phyloP scores from a whole-genome alignment of 1,284 basidiomycete genomes.

The Puccinia coronata region DNA sequence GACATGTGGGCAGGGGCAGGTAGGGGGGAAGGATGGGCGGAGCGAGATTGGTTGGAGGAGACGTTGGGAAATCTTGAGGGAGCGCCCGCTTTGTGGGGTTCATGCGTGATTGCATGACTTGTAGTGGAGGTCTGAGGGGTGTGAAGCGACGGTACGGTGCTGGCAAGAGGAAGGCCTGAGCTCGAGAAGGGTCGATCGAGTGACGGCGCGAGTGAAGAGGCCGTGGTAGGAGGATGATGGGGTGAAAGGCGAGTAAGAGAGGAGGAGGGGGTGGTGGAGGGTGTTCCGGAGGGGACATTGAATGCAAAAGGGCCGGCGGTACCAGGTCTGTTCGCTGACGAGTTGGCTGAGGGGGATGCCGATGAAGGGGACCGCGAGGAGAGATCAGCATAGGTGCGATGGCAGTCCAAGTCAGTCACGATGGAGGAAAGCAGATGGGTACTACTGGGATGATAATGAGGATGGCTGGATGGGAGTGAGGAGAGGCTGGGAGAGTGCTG shows the following conservation, averaged over 20 bases:
- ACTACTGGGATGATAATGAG: background rate
- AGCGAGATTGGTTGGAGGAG: background rate
- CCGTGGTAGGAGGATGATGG: background rate
- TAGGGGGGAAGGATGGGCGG: background rate
- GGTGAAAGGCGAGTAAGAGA: background rate
- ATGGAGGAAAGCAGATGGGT: background rate
- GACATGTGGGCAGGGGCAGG: constrained; percentile 6
- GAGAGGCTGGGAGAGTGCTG: too few species aligned
- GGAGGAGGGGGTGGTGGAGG: background rate
- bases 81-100: background rate
- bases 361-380: background rate
- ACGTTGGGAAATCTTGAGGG: background rate
- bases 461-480: too few species aligned
- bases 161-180: background rate
- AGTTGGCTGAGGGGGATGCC: background rate
- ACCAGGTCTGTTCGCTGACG: background rate
- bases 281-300: constrained; percentile 6
- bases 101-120: constrained; percentile 13
- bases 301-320: constrained; percentile 31
- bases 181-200: constrained; percentile 8
- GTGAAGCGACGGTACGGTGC: too few species aligned
- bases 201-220: background rate
- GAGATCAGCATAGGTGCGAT: background rate
- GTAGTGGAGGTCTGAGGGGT: constrained; percentile 1
- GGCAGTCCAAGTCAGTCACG: background rate